Percentiles rank a stretch among this genome's conserved stretches.
Evolutionary conservation across 192 early-diverging fungal species (phyloP).

Genomic region (Backusella liffmaniae): DNA sequence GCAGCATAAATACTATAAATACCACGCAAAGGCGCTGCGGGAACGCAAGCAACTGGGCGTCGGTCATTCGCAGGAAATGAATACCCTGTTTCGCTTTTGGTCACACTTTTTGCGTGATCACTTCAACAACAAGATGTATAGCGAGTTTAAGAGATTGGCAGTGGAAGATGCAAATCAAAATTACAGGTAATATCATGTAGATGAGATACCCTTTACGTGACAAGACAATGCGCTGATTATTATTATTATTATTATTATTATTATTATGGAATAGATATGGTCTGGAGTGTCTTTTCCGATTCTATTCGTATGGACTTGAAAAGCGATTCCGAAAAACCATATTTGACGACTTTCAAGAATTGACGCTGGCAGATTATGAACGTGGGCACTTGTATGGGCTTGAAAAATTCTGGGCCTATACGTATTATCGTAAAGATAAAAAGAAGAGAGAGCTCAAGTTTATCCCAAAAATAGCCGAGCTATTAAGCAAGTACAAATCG

Average conservation of each 20-base stretch:
- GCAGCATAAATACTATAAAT: conserved; percentile 95
- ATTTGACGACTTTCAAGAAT: conserved; percentile 85
- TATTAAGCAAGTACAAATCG: background rate
- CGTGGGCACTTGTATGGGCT: conserved; percentile 82
- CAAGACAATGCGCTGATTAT: background rate
- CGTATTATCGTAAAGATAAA: conserved; percentile 87
- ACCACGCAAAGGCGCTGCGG: conserved; percentile 87
- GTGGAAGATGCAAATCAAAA: conserved; percentile 85
- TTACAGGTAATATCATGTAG: conserved; percentile 51
- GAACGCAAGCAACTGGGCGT: conserved; percentile 89
- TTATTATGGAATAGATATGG: conserved; percentile 58
- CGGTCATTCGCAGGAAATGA: conserved; percentile 94
- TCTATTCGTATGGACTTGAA: conserved; percentile 96
- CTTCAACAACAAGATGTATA: conserved; percentile 92
- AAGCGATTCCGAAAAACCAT: conserved; percentile 81
- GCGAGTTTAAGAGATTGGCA: conserved; percentile 89
- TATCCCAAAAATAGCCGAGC: background rate
- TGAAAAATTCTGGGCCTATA: conserved; percentile 96
- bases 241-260: too few species aligned
- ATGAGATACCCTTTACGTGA: background rate
- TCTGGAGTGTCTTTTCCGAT: conserved; percentile 95
- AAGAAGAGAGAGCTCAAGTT: conserved; percentile 39
- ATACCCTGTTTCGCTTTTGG: conserved; percentile 95
- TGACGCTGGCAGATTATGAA: conserved; percentile 75
- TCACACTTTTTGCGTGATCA: conserved; percentile 96